These are phyloP conservation scores for Penicillium argentinense DNA, from an alignment of 495 filamentous ascomycete genomes.

Conservation along the genomic window DNA sequence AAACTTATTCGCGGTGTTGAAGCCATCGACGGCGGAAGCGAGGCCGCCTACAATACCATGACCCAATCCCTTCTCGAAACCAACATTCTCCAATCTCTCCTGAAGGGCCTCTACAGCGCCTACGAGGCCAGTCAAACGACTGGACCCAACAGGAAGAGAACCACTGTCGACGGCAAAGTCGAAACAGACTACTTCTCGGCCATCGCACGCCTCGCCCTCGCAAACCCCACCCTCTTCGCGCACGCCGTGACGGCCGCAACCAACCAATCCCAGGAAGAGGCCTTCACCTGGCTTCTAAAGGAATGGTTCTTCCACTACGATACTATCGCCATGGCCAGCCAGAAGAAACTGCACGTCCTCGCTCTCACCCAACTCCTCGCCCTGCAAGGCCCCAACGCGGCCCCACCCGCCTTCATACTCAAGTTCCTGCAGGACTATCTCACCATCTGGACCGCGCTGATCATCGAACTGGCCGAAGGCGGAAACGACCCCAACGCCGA, in stretches of 20 bases:
- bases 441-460: slow-evolving; percentile 68
- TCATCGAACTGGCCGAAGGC: slow-evolving; percentile 58
- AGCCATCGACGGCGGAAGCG: slow-evolving; percentile 65
- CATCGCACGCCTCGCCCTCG: slow-evolving; percentile 75
- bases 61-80: slow-evolving; percentile 66
- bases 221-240: slow-evolving; percentile 64
- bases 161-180: slow-evolving; percentile 63
- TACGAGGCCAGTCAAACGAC: slow-evolving; percentile 73
- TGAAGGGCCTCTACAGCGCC: slow-evolving; percentile 69
- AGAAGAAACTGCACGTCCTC: slow-evolving; percentile 79
- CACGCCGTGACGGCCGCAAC: slow-evolving; percentile 48
- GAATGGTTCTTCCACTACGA: slow-evolving; percentile 92
- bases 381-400: slow-evolving; percentile 49
- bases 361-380: slow-evolving; percentile 80
- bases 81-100: slow-evolving; percentile 62
- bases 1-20: slow-evolving; percentile 68
- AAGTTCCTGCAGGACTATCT: slow-evolving; percentile 63
- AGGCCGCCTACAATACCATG: slow-evolving; percentile 62
- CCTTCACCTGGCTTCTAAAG: slow-evolving; percentile 68
- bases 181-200: slow-evolving; percentile 82
- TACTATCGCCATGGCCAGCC: slow-evolving; percentile 68
- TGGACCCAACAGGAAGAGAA: slow-evolving; percentile 66
- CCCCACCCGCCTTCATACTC: slow-evolving; percentile 53
- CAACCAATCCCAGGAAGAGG: slow-evolving; percentile 45
- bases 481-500: slow-evolving; percentile 41